Conservation (phyloP, 192 early-diverging fungal species). For the Umbelopsis ramanniana region DNA sequence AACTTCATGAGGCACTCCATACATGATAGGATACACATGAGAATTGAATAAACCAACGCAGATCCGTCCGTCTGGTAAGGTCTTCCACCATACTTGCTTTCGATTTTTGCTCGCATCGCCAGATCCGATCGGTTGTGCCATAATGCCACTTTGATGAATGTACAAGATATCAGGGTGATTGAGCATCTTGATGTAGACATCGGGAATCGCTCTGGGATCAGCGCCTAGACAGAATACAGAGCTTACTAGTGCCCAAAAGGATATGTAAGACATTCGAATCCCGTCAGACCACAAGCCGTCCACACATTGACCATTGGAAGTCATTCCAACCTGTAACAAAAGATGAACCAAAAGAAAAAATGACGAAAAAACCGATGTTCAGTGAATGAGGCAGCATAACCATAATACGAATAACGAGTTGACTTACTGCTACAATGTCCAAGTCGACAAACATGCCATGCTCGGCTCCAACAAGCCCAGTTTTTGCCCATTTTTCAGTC, state of each 20-base stretch:
- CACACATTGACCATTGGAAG: constrained; percentile 29
- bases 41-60: constrained; percentile 38
- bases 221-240: constrained; percentile 41
- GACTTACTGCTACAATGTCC: constrained; percentile 27
- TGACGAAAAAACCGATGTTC: not conserved
- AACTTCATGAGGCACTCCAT: constrained; percentile 26
- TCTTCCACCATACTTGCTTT: constrained; percentile 41
- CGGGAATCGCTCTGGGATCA: constrained; percentile 36
- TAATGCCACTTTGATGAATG: constrained; percentile 38
- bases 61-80: constrained; percentile 26
- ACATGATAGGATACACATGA: constrained; percentile 23
- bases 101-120: constrained; percentile 34
- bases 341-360: not conserved
- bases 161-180: constrained; percentile 35
- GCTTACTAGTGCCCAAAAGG: constrained; percentile 37
- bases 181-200: constrained; percentile 29
- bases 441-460: constrained; percentile 36
- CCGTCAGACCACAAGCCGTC: constrained; percentile 39
- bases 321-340: constrained; percentile 30
- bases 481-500: constrained; percentile 29
- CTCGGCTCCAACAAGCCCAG: constrained; percentile 19
- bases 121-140: constrained; percentile 32
- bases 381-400: not conserved
- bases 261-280: constrained; percentile 35
- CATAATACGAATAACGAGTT: too few species aligned